Evolutionary conservation across 768 basidiomycete genomes (phyloP).

Genomic region (Rhodotorula paludigena): DNA sequence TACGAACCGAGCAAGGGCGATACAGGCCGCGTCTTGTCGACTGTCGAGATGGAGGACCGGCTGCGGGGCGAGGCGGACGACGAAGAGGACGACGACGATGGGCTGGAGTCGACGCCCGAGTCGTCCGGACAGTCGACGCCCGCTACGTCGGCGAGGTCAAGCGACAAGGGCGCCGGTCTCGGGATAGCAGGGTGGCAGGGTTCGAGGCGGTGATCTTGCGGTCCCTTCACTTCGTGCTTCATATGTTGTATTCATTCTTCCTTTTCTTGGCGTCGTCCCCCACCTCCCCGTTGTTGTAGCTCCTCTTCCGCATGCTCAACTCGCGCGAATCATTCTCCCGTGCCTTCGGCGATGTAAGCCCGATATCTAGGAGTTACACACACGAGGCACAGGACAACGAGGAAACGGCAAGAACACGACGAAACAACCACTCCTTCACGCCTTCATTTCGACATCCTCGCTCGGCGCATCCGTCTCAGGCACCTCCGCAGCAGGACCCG

Average conservation of each 20-base stretch:
- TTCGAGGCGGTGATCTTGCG: background rate
- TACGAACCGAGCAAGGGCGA: slow-evolving; percentile 46
- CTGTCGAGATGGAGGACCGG: slow-evolving; percentile 61
- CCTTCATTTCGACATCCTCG: slow-evolving; percentile 27
- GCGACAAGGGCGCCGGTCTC: background rate
- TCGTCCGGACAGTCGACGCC: background rate
- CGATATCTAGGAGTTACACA: too few relatives aligned
- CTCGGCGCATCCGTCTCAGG: background rate
- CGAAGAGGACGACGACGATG: slow-evolving; percentile 36
- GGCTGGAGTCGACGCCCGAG: slow-evolving; percentile 19
- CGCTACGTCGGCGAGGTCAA: background rate
- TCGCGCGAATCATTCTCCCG: too few relatives aligned
- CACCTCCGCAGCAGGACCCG: background rate
- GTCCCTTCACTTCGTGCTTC: background rate
- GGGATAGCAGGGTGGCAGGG: background rate
- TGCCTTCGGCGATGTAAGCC: too few relatives aligned
- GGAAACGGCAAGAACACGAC: background rate
- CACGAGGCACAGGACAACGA: background rate
- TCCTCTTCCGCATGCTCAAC: background rate
- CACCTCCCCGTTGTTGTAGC: background rate
- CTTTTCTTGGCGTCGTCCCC: background rate
- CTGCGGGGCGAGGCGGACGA: slow-evolving; percentile 47
- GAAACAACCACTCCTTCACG: background rate
- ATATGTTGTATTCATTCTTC: background rate
- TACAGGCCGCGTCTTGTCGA: slow-evolving; percentile 62